A percentile compares a stretch with the other conserved stretches of the same genome.
Evolutionary conservation across 2,329 filamentous ascomycete species (phyloP).

Genomic region (Scedosporium minutisporum): DNA sequence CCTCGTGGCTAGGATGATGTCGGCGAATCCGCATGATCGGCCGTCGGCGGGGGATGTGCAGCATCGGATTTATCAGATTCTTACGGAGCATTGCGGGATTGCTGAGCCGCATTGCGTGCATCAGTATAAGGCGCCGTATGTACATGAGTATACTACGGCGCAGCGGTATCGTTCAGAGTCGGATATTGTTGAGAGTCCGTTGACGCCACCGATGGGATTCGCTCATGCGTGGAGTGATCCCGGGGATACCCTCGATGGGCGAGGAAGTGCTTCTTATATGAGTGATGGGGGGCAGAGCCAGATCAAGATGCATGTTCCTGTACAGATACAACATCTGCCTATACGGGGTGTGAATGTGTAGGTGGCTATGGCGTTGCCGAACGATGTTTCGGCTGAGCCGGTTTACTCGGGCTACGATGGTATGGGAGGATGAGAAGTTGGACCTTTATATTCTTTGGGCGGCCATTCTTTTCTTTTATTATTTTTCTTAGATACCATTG

Average conservation of each 20-base stretch:
- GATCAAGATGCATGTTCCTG: neutral
- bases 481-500: neutral
- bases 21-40: conserved; percentile 39
- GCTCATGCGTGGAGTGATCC: neutral
- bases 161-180: neutral
- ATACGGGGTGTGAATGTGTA: neutral
- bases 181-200: neutral
- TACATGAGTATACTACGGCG: conserved; percentile 13
- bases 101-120: conserved; percentile 45
- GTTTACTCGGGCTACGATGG: neutral
- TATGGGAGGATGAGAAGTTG: neutral
- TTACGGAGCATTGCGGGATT: conserved; percentile 37
- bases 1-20: conserved; percentile 45
- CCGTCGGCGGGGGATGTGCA: conserved; percentile 43
- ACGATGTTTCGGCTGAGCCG: neutral
- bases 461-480: neutral
- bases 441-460: neutral
- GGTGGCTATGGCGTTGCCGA: neutral
- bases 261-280: neutral
- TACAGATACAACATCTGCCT: neutral
- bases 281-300: neutral
- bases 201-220: neutral
- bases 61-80: conserved; percentile 39
- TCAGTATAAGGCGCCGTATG: conserved; percentile 25
- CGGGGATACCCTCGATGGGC: neutral